Percentiles rank a stretch among this genome's conserved stretches.
phyloP scores from a whole-genome alignment of 2,329 filamentous ascomycete genomes.

The Fusarium pininemorale region DNA sequence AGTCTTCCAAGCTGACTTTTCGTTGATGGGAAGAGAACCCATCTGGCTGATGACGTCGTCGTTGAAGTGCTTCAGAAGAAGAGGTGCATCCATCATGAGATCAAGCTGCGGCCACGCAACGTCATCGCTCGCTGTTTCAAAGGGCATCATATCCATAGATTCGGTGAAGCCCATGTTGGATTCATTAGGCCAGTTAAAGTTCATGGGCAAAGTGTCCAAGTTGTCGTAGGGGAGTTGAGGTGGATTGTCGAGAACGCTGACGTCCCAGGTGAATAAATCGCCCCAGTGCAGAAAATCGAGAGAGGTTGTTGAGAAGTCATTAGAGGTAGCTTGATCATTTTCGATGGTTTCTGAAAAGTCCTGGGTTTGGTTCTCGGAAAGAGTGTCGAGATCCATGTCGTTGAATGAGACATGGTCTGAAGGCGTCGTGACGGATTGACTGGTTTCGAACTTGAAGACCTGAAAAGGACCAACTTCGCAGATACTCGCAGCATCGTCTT shows the following conservation, averaged over 20 bases:
- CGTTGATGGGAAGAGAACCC: slow-evolving; percentile 36
- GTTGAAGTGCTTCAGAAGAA: slow-evolving; percentile 33
- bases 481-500: not conserved
- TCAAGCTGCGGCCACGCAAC: slow-evolving; percentile 30
- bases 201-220: slow-evolving; percentile 6
- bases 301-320: not conserved
- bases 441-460: slow-evolving; percentile 31
- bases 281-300: slow-evolving; percentile 34
- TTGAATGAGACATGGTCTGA: slow-evolving; percentile 18
- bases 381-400: slow-evolving; percentile 15
- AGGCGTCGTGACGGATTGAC: not conserved
- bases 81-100: slow-evolving; percentile 26
- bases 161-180: slow-evolving; percentile 13
- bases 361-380: slow-evolving; percentile 5
- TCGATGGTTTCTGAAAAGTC: not conserved
- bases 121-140: not conserved
- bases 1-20: slow-evolving; percentile 36
- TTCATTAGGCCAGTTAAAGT: slow-evolving; percentile 19
- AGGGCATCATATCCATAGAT: not conserved
- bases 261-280: slow-evolving; percentile 36
- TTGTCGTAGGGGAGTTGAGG: slow-evolving; percentile 11
- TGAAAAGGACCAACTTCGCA: slow-evolving; percentile 25
- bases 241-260: slow-evolving; percentile 29
- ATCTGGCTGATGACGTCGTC: slow-evolving; percentile 37
- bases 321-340: not conserved